Base-by-base conservation (phyloP, 1,139 yeast species). In the Blastobotrys malaysiensis region DNA sequence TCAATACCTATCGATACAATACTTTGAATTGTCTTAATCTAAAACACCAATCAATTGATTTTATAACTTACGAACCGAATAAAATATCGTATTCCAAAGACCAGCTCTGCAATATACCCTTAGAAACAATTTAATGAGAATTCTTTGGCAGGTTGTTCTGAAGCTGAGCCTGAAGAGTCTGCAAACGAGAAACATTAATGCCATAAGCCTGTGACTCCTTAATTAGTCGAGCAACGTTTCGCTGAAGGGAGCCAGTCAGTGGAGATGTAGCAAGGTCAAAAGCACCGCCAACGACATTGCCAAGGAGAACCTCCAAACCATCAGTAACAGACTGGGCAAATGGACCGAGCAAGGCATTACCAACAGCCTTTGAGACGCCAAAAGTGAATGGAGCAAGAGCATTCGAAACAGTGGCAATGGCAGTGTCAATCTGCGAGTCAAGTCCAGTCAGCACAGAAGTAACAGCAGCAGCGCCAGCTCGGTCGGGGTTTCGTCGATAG, bases 391-490 rank as follows among this genome's bases (percentile, higher is more conserved):
- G 39, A n/a, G 39, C 39, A 11, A 31, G 39, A 3, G 39, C 39
- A 13, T 31, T 31, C 16, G 39, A 31, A 43, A 66, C 55, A 18
- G 63, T 56, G 5, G 63, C 67, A 49, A 68, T 58, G 11, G 62
- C 51, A 51, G 63, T 62, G 52, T 69, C 72, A 54, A 69, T 61
- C 57, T 69, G 72, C 26, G 67, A 63, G 55, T 69, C 71, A 14
- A 67, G 54, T 44, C 70, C 70, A 22, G 67, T 58, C 49, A 69
- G 59, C 47, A 60, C 58, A 45, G 64, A 61, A 46, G 64, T 57
- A 7, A 66, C 56, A 9, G 57, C 56, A 13, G 61, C 65, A 45
- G 62, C 54, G 36, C 62, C 60, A 31, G 66, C 68, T 51, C 61
- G 63, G 31, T 63, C 60, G 18, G 60, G 62, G 36, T 54, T 51